Evolutionary conservation across 805 yeast genomes (phyloP).

Genomic region (Lipomyces mesembrius): DNA sequence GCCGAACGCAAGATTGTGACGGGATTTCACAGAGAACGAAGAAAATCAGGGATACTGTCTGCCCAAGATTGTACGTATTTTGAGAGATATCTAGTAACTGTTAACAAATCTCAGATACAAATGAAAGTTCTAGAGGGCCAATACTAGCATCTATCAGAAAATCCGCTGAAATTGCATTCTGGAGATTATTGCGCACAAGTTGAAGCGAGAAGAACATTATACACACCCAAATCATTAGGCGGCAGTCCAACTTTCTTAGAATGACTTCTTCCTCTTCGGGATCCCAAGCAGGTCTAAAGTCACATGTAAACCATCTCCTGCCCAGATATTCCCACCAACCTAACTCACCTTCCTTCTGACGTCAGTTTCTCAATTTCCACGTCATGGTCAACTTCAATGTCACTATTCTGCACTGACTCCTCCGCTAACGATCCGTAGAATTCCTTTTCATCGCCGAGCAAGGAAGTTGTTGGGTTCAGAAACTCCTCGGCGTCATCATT

Average conservation of each 20-base stretch:
- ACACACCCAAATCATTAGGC: constrained; percentile 60
- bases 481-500: too few relatives aligned
- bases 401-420: too few relatives aligned
- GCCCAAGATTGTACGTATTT: constrained; percentile 60
- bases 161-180: constrained; percentile 60
- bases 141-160: constrained; percentile 55
- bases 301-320: too few relatives aligned
- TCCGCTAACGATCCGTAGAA: too few relatives aligned
- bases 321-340: too few relatives aligned
- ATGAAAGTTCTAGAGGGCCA: constrained; percentile 46
- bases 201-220: constrained; percentile 61
- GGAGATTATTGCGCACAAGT: constrained; percentile 59
- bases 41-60: constrained; percentile 58
- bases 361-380: too few relatives aligned
- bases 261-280: constrained; percentile 55
- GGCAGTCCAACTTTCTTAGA: constrained; percentile 56
- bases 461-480: too few relatives aligned
- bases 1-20: constrained; percentile 55
- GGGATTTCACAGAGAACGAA: constrained; percentile 50
- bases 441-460: too few relatives aligned
- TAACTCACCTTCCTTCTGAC: too few relatives aligned
- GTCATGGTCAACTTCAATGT: too few relatives aligned
- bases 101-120: neutral
- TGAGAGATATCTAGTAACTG: constrained; percentile 17
- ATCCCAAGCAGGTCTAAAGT: constrained; percentile 52